These are phyloP conservation scores for Apiospora kogelbergensis DNA, from an alignment of 2,329 filamentous ascomycete genomes.

Conservation along the genomic window DNA sequence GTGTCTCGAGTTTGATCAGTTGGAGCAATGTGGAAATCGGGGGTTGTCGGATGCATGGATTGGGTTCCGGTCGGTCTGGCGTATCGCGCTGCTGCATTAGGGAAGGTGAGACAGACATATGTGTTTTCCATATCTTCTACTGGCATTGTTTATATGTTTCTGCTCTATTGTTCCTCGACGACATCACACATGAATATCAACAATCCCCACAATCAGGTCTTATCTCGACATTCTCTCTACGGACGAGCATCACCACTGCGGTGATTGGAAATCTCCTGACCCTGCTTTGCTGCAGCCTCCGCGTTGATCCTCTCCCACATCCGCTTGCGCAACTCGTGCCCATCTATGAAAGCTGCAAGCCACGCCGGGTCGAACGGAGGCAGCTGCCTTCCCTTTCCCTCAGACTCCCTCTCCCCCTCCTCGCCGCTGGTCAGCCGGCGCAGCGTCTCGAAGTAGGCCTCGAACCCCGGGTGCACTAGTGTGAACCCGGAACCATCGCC, in stretches of 20 bases:
- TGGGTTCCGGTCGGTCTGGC: neutral
- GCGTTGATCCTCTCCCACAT: slow-evolving; percentile 58
- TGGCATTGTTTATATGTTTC: neutral
- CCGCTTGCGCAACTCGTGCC: slow-evolving; percentile 53
- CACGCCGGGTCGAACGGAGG: slow-evolving; percentile 46
- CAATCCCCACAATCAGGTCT: too few species aligned
- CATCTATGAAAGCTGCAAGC: slow-evolving; percentile 51
- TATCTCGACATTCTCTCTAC: neutral
- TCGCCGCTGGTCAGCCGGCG: slow-evolving; percentile 44
- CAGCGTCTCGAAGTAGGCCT: slow-evolving; percentile 62
- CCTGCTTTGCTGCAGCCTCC: slow-evolving; percentile 20
- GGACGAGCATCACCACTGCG: neutral
- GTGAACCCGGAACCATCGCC: slow-evolving; percentile 60
- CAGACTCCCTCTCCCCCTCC: slow-evolving; percentile 44
- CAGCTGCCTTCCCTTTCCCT: slow-evolving; percentile 38
- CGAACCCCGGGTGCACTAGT: slow-evolving; percentile 60
- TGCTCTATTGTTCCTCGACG: neutral
- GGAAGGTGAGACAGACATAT: neutral
- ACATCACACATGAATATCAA: neutral
- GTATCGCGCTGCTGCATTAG: neutral
- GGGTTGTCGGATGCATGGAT: neutral
- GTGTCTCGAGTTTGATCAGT: neutral
- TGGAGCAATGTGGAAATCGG: neutral
- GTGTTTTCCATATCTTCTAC: neutral
- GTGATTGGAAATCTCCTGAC: neutral